Percentiles rank a stretch among this genome's conserved stretches.
These are phyloP conservation scores for Pichia membranifaciens DNA, from an alignment of 805 yeast genomes.

Conservation along the genomic window DNA sequence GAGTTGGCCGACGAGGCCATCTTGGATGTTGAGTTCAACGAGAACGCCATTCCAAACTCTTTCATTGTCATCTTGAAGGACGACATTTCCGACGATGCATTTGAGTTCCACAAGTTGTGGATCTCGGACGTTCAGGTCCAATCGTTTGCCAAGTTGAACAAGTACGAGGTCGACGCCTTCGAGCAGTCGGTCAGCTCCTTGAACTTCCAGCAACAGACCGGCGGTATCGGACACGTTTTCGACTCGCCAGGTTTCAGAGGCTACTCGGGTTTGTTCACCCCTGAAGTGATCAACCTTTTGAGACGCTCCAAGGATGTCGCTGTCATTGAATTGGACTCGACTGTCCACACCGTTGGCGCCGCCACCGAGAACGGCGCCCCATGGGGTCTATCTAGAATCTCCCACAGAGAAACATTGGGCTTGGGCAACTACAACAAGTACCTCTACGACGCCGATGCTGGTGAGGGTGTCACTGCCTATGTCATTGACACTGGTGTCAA, in stretches of 20 bases:
- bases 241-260: slow-evolving; percentile 62
- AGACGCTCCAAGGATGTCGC: slow-evolving; percentile 49
- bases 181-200: slow-evolving; percentile 24
- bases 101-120: slow-evolving; percentile 63
- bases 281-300: slow-evolving; percentile 66
- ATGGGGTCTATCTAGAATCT: slow-evolving; percentile 90
- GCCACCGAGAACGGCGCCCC: slow-evolving; percentile 80
- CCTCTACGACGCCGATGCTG: slow-evolving; percentile 65
- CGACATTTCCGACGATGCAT: slow-evolving; percentile 45
- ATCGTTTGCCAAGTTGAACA: slow-evolving; percentile 25
- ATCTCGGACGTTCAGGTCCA: slow-evolving; percentile 49
- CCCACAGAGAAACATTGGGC: slow-evolving; percentile 69
- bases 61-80: slow-evolving; percentile 85
- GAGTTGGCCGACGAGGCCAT: slow-evolving; percentile 15
- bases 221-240: slow-evolving; percentile 60
- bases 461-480: slow-evolving; percentile 80
- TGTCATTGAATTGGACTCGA: slow-evolving; percentile 66
- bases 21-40: slow-evolving; percentile 45
- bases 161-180: slow-evolving; percentile 25
- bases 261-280: slow-evolving; percentile 80
- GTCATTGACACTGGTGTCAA: slow-evolving; percentile 88
- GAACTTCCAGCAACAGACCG: slow-evolving; percentile 22
- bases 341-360: slow-evolving; percentile 57
- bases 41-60: slow-evolving; percentile 57
- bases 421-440: slow-evolving; percentile 70